Conservation (phyloP, 2,329 filamentous ascomycete genomes). For the Pyrenochaeta sp. region DNA sequence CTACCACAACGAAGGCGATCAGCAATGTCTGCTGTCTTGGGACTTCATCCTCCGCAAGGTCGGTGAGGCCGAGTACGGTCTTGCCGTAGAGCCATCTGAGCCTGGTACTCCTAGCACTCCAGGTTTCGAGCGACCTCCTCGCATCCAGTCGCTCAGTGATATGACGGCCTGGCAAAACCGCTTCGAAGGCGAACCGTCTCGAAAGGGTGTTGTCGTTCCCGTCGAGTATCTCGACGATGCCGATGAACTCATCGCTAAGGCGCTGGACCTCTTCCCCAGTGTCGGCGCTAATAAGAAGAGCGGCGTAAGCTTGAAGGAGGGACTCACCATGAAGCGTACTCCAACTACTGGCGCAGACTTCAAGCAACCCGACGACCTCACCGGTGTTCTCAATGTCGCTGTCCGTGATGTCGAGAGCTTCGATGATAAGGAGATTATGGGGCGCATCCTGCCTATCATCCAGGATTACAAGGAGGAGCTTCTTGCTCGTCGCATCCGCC, state of each 20-base stretch:
- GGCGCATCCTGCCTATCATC: slow-evolving; percentile 78
- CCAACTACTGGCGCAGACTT: slow-evolving; percentile 51
- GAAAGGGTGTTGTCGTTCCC: slow-evolving; percentile 94
- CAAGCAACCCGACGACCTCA: slow-evolving; percentile 78
- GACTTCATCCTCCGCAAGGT: slow-evolving; percentile 95
- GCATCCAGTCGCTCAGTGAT: slow-evolving; percentile 94
- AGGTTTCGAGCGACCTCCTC: slow-evolving; percentile 71
- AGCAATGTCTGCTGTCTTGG: slow-evolving; percentile 86
- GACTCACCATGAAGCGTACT: slow-evolving; percentile 72
- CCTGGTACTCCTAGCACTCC: slow-evolving; percentile 77
- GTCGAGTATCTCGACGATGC: slow-evolving; percentile 94
- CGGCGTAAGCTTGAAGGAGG: slow-evolving; percentile 49
- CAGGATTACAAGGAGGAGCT: slow-evolving; percentile 86
- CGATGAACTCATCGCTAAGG: slow-evolving; percentile 84
- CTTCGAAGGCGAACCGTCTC: slow-evolving; percentile 74
- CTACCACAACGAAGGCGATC: slow-evolving; percentile 80
- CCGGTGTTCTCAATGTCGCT: slow-evolving; percentile 91
- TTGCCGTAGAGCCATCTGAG: slow-evolving; percentile 79
- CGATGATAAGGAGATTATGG: slow-evolving; percentile 81
- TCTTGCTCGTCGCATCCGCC: slow-evolving; percentile 80
- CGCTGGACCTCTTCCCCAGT: slow-evolving; percentile 81
- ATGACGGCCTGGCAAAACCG: slow-evolving; percentile 86
- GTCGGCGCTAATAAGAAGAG: slow-evolving; percentile 64
- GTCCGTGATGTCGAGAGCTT: slow-evolving; percentile 86
- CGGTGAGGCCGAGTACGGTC: slow-evolving; percentile 87